Evolutionary conservation across 345 rosid species (phyloP).

Genomic region (Linum trigynum): DNA sequence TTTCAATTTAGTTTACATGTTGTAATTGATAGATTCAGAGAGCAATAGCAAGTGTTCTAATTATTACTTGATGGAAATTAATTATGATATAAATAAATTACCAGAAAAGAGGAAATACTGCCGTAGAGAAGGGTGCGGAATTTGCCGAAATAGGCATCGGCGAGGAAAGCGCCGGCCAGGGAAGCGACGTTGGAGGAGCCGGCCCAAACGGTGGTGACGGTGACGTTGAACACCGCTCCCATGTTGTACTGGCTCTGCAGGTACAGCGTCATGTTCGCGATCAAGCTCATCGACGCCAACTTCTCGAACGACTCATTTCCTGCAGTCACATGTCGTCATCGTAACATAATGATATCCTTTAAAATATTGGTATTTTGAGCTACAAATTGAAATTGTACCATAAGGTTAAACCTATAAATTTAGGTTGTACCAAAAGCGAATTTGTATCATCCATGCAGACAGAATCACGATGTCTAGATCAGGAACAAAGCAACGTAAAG

Average conservation of each 20-base stretch:
- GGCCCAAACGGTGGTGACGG: slow-evolving; percentile 42
- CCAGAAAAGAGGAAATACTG: slow-evolving; percentile 51
- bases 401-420: too few relatives aligned
- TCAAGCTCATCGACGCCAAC: slow-evolving; percentile 61
- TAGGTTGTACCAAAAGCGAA: too few relatives aligned
- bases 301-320: slow-evolving; percentile 73
- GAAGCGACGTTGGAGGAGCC: slow-evolving; percentile 63
- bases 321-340: slow-evolving; percentile 7
- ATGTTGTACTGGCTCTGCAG: slow-evolving; percentile 43
- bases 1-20: too few relatives aligned
- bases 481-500: too few relatives aligned
- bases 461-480: too few relatives aligned
- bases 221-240: slow-evolving; percentile 47
- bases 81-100: slow-evolving; percentile 8
- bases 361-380: too few relatives aligned
- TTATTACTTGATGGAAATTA: too few relatives aligned
- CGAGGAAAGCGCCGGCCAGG: slow-evolving; percentile 51
- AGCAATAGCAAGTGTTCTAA: too few relatives aligned
- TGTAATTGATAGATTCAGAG: too few relatives aligned
- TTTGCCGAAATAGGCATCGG: slow-evolving; percentile 67
- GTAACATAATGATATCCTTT: too few relatives aligned
- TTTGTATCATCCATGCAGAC: too few relatives aligned
- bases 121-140: slow-evolving; percentile 54
- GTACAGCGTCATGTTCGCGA: slow-evolving; percentile 45
- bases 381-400: too few relatives aligned